phyloP scores from a whole-genome alignment of 345 rosid genomes.

The Gossypium herbaceum region DNA sequence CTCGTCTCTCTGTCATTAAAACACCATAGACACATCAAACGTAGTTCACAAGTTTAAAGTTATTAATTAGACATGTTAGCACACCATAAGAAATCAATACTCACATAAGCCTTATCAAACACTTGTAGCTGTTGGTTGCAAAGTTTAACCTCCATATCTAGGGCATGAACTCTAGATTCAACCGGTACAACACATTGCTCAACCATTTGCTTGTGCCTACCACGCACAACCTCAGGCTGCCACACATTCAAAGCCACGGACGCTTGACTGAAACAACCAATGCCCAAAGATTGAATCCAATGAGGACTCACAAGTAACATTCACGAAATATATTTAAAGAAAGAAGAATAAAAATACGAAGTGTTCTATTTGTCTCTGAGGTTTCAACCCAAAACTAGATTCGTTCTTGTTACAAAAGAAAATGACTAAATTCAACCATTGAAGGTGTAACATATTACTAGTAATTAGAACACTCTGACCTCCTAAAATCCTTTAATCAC shows the following conservation, averaged over 20 bases:
- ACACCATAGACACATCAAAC: neutral
- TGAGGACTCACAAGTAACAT: neutral
- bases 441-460: neutral
- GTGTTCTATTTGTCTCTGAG: neutral
- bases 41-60: neutral
- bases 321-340: neutral
- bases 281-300: neutral
- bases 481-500: neutral
- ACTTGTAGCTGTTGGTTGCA: slow-evolving; percentile 66
- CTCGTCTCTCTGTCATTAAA: slow-evolving; percentile 51
- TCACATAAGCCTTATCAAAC: slow-evolving; percentile 52
- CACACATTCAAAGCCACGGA: slow-evolving; percentile 89
- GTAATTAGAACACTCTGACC: neutral
- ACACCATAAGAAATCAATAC: slow-evolving; percentile 22
- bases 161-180: slow-evolving; percentile 44
- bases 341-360: neutral
- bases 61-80: neutral
- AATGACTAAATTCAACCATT: neutral
- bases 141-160: slow-evolving; percentile 83
- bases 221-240: slow-evolving; percentile 76
- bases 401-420: slow-evolving; percentile 9
- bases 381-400: neutral
- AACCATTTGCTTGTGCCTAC: slow-evolving; percentile 67
- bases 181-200: slow-evolving; percentile 75
- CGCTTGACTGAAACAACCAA: slow-evolving; percentile 64